Conservation (phyloP, 305 asterid genomes). For the Petunia hybrid region DNA sequence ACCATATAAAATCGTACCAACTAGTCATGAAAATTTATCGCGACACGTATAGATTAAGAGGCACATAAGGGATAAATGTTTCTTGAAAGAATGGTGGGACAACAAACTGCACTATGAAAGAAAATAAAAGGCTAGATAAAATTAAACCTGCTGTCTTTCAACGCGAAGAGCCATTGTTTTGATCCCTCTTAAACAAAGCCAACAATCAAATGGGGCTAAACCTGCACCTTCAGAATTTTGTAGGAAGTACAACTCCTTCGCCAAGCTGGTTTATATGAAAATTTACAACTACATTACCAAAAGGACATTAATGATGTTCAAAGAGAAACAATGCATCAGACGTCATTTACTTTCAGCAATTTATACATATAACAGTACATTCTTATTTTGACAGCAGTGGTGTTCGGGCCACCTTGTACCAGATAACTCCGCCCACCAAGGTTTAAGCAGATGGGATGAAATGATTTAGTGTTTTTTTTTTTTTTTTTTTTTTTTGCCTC, state of each 20-base stretch:
- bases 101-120: conserved; percentile 1
- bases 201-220: conserved; percentile 85
- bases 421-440: too few species aligned
- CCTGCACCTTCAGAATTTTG: conserved; percentile 87
- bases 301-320: conserved; percentile 22
- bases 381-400: too few species aligned
- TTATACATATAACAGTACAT: not conserved
- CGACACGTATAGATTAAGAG: not conserved
- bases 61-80: not conserved
- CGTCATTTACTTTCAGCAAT: not conserved
- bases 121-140: conserved; percentile 47
- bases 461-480: too few species aligned
- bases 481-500: too few species aligned
- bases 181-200: conserved; percentile 81
- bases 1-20: not conserved
- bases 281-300: conserved; percentile 28
- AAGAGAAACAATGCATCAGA: conserved; percentile 32
- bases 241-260: conserved; percentile 67
- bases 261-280: conserved; percentile 51
- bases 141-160: conserved; percentile 47
- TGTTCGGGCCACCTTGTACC: too few species aligned
- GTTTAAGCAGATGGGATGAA: too few species aligned
- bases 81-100: not conserved
- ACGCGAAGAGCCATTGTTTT: conserved; percentile 80
- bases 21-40: not conserved